Percentiles rank a stretch among this genome's conserved stretches.
Conservation (phyloP, 2,329 filamentous ascomycete species). For the Zasmidium angulare region DNA sequence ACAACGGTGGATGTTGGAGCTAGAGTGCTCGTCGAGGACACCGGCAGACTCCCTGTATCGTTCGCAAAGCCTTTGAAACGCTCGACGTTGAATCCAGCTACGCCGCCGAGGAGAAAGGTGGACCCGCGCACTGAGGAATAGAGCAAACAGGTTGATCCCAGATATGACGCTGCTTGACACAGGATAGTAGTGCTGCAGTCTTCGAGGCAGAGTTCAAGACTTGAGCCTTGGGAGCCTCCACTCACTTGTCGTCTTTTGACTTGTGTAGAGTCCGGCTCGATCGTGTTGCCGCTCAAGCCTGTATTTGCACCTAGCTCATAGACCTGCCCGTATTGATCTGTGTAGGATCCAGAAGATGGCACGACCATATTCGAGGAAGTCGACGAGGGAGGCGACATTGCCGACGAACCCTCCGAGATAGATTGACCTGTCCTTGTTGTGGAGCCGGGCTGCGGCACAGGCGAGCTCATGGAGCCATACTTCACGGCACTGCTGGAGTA, state of each 20-base stretch:
- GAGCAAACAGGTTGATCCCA: not conserved
- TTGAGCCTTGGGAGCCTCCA: not conserved
- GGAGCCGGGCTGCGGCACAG: not conserved
- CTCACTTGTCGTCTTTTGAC: not conserved
- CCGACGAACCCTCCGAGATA: not conserved
- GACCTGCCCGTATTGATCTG: not conserved
- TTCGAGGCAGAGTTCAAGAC: not conserved
- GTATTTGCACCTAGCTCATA: not conserved
- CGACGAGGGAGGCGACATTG: not conserved
- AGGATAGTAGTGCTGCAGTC: not conserved
- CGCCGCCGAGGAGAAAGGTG: not conserved
- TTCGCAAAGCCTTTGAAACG: conserved; percentile 2
- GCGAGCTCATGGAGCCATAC: not conserved
- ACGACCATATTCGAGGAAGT: not conserved
- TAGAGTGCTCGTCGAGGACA: not conserved
- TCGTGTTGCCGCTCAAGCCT: not conserved
- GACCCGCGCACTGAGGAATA: conserved; percentile 1
- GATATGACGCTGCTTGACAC: not conserved
- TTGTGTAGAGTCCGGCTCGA: not conserved
- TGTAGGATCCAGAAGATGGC: not conserved
- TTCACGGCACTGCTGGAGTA: not conserved
- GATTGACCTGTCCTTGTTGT: not conserved
- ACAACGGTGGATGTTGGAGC: not conserved
- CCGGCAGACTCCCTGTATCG: not conserved
- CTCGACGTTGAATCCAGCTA: conserved; percentile 3